A percentile compares a stretch with the other conserved stretches of the same genome.
Evolutionary conservation across 352 stramenopile species (phyloP).

Genomic region (Aphanomyces astaci): DNA sequence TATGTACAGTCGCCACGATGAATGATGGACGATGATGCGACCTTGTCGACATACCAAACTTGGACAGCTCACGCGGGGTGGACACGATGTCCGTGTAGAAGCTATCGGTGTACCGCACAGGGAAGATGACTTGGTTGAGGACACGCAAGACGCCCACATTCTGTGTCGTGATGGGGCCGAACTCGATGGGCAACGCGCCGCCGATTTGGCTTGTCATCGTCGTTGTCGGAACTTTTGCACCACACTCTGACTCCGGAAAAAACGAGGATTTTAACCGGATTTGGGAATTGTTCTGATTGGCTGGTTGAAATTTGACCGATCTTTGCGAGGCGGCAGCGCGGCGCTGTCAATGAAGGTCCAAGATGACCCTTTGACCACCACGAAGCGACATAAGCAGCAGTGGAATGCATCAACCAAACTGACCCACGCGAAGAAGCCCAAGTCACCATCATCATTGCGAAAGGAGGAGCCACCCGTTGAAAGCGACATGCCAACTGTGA

Average conservation of each 20-base stretch:
- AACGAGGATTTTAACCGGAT: too few species aligned
- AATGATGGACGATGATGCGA: neutral
- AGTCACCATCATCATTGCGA: neutral
- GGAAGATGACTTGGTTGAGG: slow-evolving; percentile 88
- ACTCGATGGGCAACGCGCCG: slow-evolving; percentile 27
- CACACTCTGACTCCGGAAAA: neutral
- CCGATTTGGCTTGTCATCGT: neutral
- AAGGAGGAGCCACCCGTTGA: neutral
- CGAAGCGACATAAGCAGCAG: neutral
- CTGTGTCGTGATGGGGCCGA: slow-evolving; percentile 43
- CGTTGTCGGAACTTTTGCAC: neutral
- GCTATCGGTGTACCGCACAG: slow-evolving; percentile 86
- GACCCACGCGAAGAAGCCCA: neutral
- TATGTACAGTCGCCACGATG: slow-evolving; percentile 24
- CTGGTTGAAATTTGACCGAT: neutral
- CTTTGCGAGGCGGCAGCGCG: neutral
- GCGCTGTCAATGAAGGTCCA: neutral
- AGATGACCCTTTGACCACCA: neutral
- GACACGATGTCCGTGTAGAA: slow-evolving; percentile 90
- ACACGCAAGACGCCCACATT: slow-evolving; percentile 75
- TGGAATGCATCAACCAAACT: slow-evolving; percentile 6
- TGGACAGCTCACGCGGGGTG: slow-evolving; percentile 41
- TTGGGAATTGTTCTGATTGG: neutral
- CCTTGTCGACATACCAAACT: slow-evolving; percentile 31
- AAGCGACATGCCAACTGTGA: neutral